phyloP scores from a whole-genome alignment of 2,329 filamentous ascomycete genomes.

The Fusarium robinianum region DNA sequence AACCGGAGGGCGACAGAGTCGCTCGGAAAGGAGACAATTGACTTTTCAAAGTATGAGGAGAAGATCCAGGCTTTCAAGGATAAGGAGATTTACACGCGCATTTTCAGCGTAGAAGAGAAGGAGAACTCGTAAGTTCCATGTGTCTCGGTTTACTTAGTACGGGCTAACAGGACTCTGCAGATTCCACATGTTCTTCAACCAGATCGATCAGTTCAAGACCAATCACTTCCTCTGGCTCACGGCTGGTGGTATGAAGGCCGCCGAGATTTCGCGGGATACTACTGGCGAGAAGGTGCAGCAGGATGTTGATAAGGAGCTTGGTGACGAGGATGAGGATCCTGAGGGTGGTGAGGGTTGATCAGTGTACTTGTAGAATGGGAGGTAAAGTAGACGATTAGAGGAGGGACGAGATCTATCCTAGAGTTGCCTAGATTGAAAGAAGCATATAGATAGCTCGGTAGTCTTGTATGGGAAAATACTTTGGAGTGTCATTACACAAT shows the following conservation, averaged over 20 bases:
- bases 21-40: constrained; percentile 69
- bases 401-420: no score
- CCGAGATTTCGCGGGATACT: constrained; percentile 46
- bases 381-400: constrained; percentile 13
- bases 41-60: constrained; percentile 77
- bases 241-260: constrained; percentile 67
- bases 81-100: constrained; percentile 85
- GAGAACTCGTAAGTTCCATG: constrained; percentile 73
- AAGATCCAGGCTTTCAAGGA: constrained; percentile 90
- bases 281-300: constrained; percentile 46
- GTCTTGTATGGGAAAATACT: no score
- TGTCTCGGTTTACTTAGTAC: background rate
- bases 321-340: constrained; percentile 57
- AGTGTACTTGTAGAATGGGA: constrained; percentile 7
- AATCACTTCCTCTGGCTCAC: constrained; percentile 77
- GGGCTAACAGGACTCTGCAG: constrained; percentile 45
- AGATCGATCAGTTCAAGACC: constrained; percentile 74
- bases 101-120: constrained; percentile 87
- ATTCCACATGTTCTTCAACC: constrained; percentile 78
- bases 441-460: no score
- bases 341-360: constrained; percentile 51
- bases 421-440: no score
- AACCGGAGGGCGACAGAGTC: constrained; percentile 72
- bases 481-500: no score
- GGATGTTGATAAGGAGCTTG: constrained; percentile 53